Percentiles rank a stretch among this genome's conserved stretches.
Evolutionary conservation across 2,329 filamentous ascomycete species (phyloP).

Genomic region (Epichloe uncinata): DNA sequence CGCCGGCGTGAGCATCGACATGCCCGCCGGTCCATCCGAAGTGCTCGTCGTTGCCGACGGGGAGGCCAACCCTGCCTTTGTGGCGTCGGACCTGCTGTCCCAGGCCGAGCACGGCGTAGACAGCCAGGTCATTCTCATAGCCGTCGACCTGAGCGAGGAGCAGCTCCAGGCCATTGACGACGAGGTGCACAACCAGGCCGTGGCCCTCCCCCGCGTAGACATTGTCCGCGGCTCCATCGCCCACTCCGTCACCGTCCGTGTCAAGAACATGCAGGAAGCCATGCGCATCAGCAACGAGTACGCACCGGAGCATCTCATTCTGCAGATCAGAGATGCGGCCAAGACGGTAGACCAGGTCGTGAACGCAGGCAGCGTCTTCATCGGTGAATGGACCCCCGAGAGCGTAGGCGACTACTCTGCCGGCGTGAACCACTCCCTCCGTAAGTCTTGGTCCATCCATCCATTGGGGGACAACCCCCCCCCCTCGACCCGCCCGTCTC

Average conservation of each 20-base stretch:
- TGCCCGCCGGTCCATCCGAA: conserved; percentile 94
- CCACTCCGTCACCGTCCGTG: conserved; percentile 80
- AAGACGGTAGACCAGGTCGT: conserved; percentile 63
- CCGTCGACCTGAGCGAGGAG: conserved; percentile 61
- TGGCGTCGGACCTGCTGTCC: conserved; percentile 85
- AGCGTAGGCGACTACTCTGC: conserved; percentile 97
- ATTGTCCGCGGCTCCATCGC: conserved; percentile 83
- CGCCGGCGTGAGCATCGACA: conserved; percentile 93
- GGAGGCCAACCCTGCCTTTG: conserved; percentile 80
- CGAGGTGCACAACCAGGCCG: conserved; percentile 78
- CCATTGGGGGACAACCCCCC: neutral
- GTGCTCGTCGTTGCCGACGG: conserved; percentile 92
- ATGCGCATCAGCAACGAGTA: conserved; percentile 83
- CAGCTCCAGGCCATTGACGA: conserved; percentile 77
- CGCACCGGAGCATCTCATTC: conserved; percentile 89
- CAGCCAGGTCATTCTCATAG: conserved; percentile 86
- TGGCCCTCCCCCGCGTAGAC: conserved; percentile 76
- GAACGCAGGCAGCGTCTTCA: conserved; percentile 93
- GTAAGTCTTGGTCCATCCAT: conserved; percentile 43
- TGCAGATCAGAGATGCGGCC: conserved; percentile 72
- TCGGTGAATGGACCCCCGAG: conserved; percentile 88
- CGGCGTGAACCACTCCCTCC: conserved; percentile 92
- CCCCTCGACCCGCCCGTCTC: too few species aligned
- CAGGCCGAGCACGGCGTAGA: conserved; percentile 96
- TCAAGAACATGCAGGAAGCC: conserved; percentile 56